Percentiles rank a stretch among this genome's conserved stretches.
Conservation (phyloP, 768 basidiomycete species). For the Amanita rubescens region DNA sequence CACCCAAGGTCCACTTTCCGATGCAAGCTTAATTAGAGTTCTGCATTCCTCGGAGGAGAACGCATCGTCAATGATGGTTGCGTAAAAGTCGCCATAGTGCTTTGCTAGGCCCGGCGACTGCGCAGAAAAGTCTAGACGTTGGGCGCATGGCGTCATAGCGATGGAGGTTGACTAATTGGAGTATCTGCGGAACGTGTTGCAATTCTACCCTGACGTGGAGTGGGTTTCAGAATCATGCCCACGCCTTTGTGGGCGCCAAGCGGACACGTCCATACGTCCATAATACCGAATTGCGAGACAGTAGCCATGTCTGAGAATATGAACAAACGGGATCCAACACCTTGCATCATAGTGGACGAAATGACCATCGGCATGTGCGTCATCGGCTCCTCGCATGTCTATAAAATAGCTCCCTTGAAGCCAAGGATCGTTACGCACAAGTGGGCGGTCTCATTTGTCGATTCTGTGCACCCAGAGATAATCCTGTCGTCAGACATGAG, state of each 20-base stretch:
- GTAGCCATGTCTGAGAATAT: background rate
- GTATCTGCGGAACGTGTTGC: background rate
- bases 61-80: constrained; percentile 30
- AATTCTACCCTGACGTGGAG: background rate
- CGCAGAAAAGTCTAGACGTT: constrained; percentile 21
- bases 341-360: constrained; percentile 5
- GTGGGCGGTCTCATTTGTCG: background rate
- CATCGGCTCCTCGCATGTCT: background rate
- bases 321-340: background rate
- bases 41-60: constrained; percentile 30
- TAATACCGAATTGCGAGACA: background rate
- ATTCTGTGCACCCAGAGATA: background rate
- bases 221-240: too few species aligned
- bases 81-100: constrained; percentile 26
- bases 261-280: background rate
- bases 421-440: too few species aligned
- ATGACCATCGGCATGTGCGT: background rate
- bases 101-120: constrained; percentile 18
- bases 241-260: background rate
- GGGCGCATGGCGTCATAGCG: constrained; percentile 4
- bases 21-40: constrained; percentile 22
- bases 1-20: constrained; percentile 21
- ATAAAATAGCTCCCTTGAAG: background rate
- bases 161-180: background rate
- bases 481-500: background rate